A percentile compares a stretch with the other conserved stretches of the same genome.
Evolutionary conservation across 202 grass and related monocot genomes (phyloP).

Genomic region (Panicum hallii): DNA sequence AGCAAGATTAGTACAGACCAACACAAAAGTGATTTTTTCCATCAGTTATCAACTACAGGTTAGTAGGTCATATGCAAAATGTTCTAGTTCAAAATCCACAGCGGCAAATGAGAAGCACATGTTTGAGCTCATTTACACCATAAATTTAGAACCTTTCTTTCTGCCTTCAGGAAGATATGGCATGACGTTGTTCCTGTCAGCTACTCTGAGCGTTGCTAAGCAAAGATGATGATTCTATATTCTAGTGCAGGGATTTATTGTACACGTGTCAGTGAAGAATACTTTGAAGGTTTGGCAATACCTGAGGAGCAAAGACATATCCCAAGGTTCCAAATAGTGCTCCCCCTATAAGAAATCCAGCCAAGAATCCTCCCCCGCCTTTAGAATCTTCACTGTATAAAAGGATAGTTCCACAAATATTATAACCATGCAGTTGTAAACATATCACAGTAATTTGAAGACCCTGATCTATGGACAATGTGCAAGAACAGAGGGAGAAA

Average conservation of each 20-base stretch:
- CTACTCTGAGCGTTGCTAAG: neutral
- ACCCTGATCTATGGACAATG: neutral
- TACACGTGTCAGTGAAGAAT: neutral
- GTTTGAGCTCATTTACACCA: neutral
- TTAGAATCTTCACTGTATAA: slow-evolving; percentile 65
- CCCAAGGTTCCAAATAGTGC: slow-evolving; percentile 74
- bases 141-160: neutral
- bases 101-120: neutral
- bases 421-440: slow-evolving; percentile 21
- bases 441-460: neutral
- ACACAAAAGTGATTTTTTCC: neutral
- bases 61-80: slow-evolving; percentile 1
- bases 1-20: neutral
- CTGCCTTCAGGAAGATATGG: neutral
- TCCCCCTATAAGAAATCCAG: slow-evolving; percentile 72
- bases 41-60: neutral
- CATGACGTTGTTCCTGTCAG: neutral
- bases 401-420: neutral
- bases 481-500: neutral
- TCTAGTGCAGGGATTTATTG: neutral
- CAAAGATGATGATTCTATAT: neutral
- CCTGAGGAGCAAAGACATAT: slow-evolving; percentile 73
- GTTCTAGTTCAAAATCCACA: neutral
- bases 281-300: slow-evolving; percentile 18
- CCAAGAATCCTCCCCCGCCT: slow-evolving; percentile 62